Base-by-base conservation (phyloP, 2,329 filamentous ascomycete species). In the Epichloe bromicola region DNA sequence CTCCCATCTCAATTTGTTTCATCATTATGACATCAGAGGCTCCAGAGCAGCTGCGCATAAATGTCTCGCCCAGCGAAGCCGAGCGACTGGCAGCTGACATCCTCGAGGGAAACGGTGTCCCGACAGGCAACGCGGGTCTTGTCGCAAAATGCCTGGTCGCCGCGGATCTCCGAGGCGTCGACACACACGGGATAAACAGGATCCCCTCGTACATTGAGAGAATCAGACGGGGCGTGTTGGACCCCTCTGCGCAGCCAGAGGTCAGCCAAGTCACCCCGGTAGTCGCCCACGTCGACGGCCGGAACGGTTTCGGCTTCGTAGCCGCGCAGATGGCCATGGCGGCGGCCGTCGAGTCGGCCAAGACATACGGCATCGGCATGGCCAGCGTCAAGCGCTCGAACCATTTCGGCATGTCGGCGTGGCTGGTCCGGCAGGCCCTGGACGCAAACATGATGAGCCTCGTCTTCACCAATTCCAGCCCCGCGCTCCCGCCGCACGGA, bases 321-420 rank as follows among this genome's bases (percentile, higher is more conserved):
- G 80, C 83, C 0, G 85, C 85, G 0, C 73, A 80, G 44, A 59
- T 67, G 50, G 86, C 76, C 26, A 90, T 91, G 81, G 63, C 65
- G 1, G 73, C 74, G 0, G 86, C 86, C 0, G 79, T 89, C 44
- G 72, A 77, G 10, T 82, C 85, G 67, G 86, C 86, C 0, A 66
- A 70, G 23, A 63, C 67, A 2, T 80, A 74, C 59, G 86, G 86
- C 12, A 86, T 91, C 55, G 87, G 86, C 26, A 82, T 93, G 76
- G 83, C 84, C 0, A 80, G 77, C 52, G 73, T 91, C 60, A 85
- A 82, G 64, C 83, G 85, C 65, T 86, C 82, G 40, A 91, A 91
- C 59, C 86, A 91, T 64, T 90, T 86, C 59, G 87, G 87, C 50
- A 93, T 93, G 86, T 77, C 77, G 3, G 86, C 87, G 0, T 91